Conservation (phyloP, 2,329 filamentous ascomycete genomes). For the Clarireedia hainanense region DNA sequence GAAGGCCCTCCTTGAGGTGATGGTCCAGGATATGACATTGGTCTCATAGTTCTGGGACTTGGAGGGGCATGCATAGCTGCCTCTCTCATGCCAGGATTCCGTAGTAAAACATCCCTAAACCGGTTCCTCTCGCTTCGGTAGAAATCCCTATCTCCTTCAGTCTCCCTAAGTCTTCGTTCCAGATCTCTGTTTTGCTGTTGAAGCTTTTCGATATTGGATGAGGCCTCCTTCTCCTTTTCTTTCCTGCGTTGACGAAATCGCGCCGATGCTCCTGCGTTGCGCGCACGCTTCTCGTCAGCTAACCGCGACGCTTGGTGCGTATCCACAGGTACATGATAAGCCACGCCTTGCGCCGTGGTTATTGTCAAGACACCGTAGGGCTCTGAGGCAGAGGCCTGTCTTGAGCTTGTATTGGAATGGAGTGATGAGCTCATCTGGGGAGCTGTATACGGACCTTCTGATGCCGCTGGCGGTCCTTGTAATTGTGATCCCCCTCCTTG, state of each 20-base stretch:
- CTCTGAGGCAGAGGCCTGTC: slow-evolving; percentile 28
- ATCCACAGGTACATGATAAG: slow-evolving; percentile 62
- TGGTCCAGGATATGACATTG: slow-evolving; percentile 18
- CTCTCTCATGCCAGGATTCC: slow-evolving; percentile 49
- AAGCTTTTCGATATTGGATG: slow-evolving; percentile 59
- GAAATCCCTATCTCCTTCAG: slow-evolving; percentile 60
- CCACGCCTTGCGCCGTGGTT: slow-evolving; percentile 41
- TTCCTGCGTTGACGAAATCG: slow-evolving; percentile 76
- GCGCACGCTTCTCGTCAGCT: slow-evolving; percentile 76
- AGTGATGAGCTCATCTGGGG: slow-evolving; percentile 24
- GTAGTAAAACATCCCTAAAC: slow-evolving; percentile 56
- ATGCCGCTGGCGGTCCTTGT: slow-evolving; percentile 21
- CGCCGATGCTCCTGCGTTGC: slow-evolving; percentile 79
- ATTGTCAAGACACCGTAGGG: slow-evolving; percentile 29
- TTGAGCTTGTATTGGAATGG: slow-evolving; percentile 25
- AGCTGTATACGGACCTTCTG: slow-evolving; percentile 30
- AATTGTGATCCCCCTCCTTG: slow-evolving; percentile 27
- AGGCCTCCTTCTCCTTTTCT: slow-evolving; percentile 69
- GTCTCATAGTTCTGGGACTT: slow-evolving; percentile 36
- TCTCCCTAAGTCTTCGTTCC: slow-evolving; percentile 41
- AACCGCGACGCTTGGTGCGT: slow-evolving; percentile 74
- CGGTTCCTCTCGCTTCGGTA: slow-evolving; percentile 68
- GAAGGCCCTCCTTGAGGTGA: slow-evolving; percentile 14
- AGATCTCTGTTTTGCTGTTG: slow-evolving; percentile 66
- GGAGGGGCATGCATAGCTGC: slow-evolving; percentile 43